A percentile compares a stretch with the other conserved stretches of the same genome.
These are phyloP conservation scores for Alternaria arborescens DNA, from an alignment of 2,329 filamentous ascomycete genomes.

Conservation along the genomic window DNA sequence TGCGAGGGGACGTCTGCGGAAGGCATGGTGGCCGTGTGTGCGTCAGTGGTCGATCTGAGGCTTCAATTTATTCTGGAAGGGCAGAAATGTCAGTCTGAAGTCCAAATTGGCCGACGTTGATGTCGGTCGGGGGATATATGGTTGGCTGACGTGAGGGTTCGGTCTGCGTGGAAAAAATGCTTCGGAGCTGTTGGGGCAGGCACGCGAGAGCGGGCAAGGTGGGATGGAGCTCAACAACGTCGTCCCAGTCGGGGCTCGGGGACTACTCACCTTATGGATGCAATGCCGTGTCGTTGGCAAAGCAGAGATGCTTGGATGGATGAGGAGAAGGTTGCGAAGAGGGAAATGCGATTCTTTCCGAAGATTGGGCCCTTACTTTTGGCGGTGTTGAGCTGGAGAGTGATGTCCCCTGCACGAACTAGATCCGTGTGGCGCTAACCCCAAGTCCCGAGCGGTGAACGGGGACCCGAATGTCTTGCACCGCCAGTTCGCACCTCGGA, in stretches of 20 bases:
- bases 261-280: slow-evolving; percentile 40
- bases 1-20: slow-evolving; percentile 48
- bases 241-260: slow-evolving; percentile 7
- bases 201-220: slow-evolving; percentile 23
- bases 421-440: slow-evolving; percentile 36
- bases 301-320: slow-evolving; percentile 35
- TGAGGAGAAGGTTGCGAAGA: slow-evolving; percentile 38
- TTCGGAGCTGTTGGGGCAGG: slow-evolving; percentile 28
- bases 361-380: slow-evolving; percentile 38
- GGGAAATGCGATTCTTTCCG: slow-evolving; percentile 35
- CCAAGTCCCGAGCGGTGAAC: slow-evolving; percentile 41
- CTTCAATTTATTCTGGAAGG: slow-evolving; percentile 17
- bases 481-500: slow-evolving; percentile 13
- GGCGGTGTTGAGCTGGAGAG: slow-evolving; percentile 42
- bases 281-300: slow-evolving; percentile 28
- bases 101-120: slow-evolving; percentile 5
- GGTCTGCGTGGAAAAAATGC: slow-evolving; percentile 31
- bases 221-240: slow-evolving; percentile 18
- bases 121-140: slow-evolving; percentile 8
- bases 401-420: slow-evolving; percentile 34
- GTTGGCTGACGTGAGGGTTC: slow-evolving; percentile 40
- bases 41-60: slow-evolving; percentile 27
- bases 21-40: slow-evolving; percentile 54
- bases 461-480: slow-evolving; percentile 40
- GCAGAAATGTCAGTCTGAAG: slow-evolving; percentile 26